A percentile compares a stretch with the other conserved stretches of the same genome.
Evolutionary conservation across 306 rosid species (phyloP).

Genomic region (Pyrus bretschneideri): DNA sequence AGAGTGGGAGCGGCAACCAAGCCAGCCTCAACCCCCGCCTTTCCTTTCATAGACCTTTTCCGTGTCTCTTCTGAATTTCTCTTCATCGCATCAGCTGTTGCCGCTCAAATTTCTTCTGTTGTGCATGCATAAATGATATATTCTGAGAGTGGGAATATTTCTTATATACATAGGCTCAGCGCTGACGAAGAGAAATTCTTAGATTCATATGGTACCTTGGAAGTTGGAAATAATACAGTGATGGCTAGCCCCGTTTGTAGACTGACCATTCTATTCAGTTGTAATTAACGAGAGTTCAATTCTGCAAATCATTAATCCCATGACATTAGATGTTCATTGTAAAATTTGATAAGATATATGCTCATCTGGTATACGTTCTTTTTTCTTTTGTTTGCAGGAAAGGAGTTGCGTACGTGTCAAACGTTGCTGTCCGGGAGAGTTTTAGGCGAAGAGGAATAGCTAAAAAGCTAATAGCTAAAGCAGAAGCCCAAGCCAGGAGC

Average conservation of each 20-base stretch:
- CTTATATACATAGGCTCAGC: not conserved
- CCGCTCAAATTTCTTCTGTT: not conserved
- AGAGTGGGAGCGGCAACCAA: not conserved
- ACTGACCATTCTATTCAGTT: not conserved
- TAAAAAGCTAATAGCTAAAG: conserved; percentile 64
- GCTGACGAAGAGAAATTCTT: not conserved
- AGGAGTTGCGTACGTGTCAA: conserved; percentile 91
- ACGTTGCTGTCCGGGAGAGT: conserved; percentile 89
- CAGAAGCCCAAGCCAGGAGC: conserved; percentile 79
- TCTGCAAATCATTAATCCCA: not conserved
- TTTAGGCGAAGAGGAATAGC: conserved; percentile 82
- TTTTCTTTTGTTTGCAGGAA: conserved; percentile 44
- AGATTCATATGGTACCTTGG: not conserved
- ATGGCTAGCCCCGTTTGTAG: too few relatives aligned
- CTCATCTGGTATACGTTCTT: conserved; percentile 4
- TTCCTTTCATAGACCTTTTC: not conserved
- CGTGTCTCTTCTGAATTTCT: not conserved
- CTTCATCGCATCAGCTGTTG: not conserved
- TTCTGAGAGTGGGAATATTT: not conserved
- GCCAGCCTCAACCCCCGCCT: not conserved
- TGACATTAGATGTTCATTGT: not conserved
- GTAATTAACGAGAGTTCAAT: not conserved
- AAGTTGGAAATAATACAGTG: not conserved
- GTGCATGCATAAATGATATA: not conserved
- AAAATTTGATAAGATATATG: not conserved